A percentile compares a stretch with the other conserved stretches of the same genome.
Evolutionary conservation across 345 rosid genomes (phyloP).

Genomic region (Heritiera fomes): DNA sequence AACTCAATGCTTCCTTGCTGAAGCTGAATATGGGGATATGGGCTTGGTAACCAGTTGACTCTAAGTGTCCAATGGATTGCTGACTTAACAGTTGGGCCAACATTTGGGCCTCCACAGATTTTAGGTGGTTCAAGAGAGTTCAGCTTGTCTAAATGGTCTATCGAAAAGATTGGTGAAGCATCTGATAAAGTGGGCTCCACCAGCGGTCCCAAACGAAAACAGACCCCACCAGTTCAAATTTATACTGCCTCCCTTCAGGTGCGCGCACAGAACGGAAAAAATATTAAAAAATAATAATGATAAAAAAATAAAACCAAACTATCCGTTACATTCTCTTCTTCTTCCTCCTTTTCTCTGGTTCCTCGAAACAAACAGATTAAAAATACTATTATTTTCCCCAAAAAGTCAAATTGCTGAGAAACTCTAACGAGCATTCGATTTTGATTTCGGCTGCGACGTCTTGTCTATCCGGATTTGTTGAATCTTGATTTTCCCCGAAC

Average conservation of each 20-base stretch:
- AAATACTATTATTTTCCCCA: neutral
- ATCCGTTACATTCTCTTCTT: conserved; percentile 44
- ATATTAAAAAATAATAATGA: neutral
- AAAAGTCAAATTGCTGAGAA: neutral
- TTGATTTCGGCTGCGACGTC: neutral
- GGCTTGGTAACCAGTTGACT: neutral
- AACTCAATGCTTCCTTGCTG: too few species aligned
- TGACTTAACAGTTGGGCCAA: neutral
- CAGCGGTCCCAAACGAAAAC: neutral
- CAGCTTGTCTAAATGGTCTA: neutral
- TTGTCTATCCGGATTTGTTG: neutral
- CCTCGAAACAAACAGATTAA: neutral
- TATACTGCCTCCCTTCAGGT: neutral
- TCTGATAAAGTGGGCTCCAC: neutral
- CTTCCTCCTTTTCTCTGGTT: neutral
- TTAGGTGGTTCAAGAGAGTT: neutral
- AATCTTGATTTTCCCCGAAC: neutral
- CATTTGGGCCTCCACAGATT: neutral
- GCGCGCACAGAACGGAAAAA: neutral
- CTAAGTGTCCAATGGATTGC: neutral
- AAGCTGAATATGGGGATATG: neutral
- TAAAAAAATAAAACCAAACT: conserved; percentile 27
- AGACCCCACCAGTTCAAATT: neutral
- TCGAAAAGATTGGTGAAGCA: neutral
- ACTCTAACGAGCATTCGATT: neutral